Conservation (phyloP, 306 rosid genomes). For the Alnus glutinosa region DNA sequence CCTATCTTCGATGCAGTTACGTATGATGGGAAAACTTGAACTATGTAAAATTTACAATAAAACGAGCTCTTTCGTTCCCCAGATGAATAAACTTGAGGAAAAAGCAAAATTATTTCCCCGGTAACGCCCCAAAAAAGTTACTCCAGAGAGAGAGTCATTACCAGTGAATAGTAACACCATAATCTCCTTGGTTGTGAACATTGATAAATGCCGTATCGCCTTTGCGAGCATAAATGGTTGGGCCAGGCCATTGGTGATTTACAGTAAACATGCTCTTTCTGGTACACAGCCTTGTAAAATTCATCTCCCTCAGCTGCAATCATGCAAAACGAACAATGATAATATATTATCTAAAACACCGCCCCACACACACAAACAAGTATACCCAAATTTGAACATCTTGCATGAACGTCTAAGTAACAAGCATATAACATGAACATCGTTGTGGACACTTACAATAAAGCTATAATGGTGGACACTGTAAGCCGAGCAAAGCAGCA, state of each 20-base stretch:
- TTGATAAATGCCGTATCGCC: constrained; percentile 32
- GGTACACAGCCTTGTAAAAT: constrained; percentile 28
- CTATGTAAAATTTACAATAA: too few relatives aligned
- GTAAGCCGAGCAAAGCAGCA: constrained; percentile 9
- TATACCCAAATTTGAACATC: too few relatives aligned
- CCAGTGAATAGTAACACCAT: constrained; percentile 42
- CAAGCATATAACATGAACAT: background rate
- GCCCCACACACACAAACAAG: too few relatives aligned
- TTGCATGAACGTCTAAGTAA: too few relatives aligned
- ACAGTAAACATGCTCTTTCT: constrained; percentile 33
- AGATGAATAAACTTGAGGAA: too few relatives aligned
- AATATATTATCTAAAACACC: too few relatives aligned
- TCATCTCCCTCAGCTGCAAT: constrained; percentile 27
- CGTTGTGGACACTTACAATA: constrained; percentile 7
- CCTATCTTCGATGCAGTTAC: too few relatives aligned
- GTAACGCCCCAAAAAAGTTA: too few relatives aligned
- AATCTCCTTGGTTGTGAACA: constrained; percentile 27
- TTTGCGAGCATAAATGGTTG: constrained; percentile 30
- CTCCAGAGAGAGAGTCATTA: background rate
- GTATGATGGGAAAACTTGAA: too few relatives aligned
- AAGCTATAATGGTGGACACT: constrained; percentile 26
- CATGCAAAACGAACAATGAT: background rate
- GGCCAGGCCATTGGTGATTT: constrained; percentile 36
- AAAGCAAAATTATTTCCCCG: too few relatives aligned
- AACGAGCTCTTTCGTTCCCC: too few relatives aligned